Evolutionary conservation across 1,284 basidiomycete species (phyloP).

Genomic region (Coriolopsis trogii): DNA sequence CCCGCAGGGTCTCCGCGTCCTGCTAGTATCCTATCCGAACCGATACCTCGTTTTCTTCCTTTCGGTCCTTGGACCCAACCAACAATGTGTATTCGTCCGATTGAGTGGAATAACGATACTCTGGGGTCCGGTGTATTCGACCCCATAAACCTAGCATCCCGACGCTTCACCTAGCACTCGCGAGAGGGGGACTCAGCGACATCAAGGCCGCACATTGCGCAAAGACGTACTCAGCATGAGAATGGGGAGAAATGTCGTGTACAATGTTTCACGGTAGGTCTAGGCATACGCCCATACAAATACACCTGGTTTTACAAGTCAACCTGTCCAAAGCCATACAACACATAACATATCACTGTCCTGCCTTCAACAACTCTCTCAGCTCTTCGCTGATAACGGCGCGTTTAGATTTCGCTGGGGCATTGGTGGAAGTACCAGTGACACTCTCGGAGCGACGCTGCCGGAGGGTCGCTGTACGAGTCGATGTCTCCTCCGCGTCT

Average conservation of each 20-base stretch:
- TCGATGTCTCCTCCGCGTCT: constrained; percentile 50
- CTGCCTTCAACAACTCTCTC: constrained; percentile 20
- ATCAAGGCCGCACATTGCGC: no score
- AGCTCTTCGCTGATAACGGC: constrained; percentile 20
- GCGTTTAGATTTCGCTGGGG: constrained; percentile 5
- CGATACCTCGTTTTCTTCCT: constrained; percentile 30
- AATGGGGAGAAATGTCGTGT: no score
- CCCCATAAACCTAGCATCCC: constrained; percentile 23
- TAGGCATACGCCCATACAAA: constrained; percentile 5
- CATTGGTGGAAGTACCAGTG: not conserved
- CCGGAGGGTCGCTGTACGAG: constrained; percentile 6
- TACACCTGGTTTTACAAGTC: constrained; percentile 21
- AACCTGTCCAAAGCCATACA: constrained; percentile 8
- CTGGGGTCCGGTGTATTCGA: constrained; percentile 44
- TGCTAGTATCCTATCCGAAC: constrained; percentile 29
- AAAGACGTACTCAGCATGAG: no score
- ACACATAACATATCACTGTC: constrained; percentile 14
- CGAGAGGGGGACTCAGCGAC: constrained; percentile 4
- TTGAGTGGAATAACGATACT: constrained; percentile 40
- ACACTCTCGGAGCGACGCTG: constrained; percentile 11
- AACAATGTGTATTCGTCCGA: constrained; percentile 39
- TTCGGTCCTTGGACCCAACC: constrained; percentile 33
- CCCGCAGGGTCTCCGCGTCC: constrained; percentile 36
- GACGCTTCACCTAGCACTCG: constrained; percentile 11
- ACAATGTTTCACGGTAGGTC: constrained; percentile 1